phyloP scores from a whole-genome alignment of 257 asterid species.

The Jasminum sambac region DNA sequence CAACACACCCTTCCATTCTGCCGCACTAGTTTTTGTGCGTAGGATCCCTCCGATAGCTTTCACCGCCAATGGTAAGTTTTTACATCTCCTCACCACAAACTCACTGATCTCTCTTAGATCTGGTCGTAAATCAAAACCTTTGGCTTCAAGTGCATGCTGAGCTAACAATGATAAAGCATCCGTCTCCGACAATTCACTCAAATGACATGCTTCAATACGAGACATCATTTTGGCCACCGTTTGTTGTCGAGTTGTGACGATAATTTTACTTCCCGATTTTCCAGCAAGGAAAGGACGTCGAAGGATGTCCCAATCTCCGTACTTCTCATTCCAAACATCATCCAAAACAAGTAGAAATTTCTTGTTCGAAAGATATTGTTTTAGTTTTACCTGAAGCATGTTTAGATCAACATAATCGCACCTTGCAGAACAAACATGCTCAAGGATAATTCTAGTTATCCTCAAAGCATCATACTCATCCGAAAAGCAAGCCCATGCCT shows the following conservation, averaged over 20 bases:
- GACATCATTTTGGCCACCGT: neutral
- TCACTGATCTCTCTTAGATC: constrained; percentile 20
- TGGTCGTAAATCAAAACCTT: constrained; percentile 16
- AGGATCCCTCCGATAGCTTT: constrained; percentile 35
- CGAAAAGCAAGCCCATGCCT: constrained; percentile 25
- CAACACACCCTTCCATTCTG: constrained; percentile 29
- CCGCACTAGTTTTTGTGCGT: constrained; percentile 19
- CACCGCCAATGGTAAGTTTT: constrained; percentile 35
- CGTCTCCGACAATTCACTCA: constrained; percentile 1
- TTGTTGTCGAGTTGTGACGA: neutral
- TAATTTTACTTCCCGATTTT: neutral
- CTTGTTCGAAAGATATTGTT: neutral
- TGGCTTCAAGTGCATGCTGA: constrained; percentile 28
- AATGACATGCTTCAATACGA: neutral
- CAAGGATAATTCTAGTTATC: neutral
- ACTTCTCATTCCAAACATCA: neutral
- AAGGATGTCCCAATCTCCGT: neutral
- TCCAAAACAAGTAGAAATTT: neutral
- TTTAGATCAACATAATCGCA: neutral
- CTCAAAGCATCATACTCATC: constrained; percentile 1
- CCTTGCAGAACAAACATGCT: neutral
- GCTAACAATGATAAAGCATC: constrained; percentile 29
- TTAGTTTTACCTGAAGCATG: neutral
- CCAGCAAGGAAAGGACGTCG: neutral
- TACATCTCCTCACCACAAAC: constrained; percentile 28